Base-by-base conservation (phyloP, 2,329 filamentous ascomycete genomes). In the Ascocoryne sarcoides region DNA sequence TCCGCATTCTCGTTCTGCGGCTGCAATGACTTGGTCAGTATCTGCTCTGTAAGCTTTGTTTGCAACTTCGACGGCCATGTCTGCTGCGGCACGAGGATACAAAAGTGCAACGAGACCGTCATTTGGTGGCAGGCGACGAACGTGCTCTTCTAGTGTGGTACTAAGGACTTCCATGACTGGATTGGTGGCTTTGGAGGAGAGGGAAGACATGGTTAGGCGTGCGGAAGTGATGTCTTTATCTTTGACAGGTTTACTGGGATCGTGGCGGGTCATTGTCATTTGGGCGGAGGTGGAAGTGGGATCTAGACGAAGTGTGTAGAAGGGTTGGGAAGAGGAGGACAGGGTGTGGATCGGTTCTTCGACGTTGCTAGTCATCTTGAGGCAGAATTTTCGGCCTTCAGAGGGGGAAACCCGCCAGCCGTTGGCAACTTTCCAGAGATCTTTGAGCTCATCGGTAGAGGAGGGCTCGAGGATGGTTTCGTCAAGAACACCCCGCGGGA, bases 381-480 rank as follows among this genome's bases (percentile, higher is more conserved):
- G 62, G 56, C 74, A 78, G 60, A 71, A 82, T 17, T 70, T 68
- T 16, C 72, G 65, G 4, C 75, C 76, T 54, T 81, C 75, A 3
- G 69, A 68, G 1, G 67, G 58, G 0, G 76, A 71, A 2, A 79
- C 79, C 53, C 75, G 70, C 76, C 76, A 84, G 10, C 81, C 82
- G 55, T 84, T 84, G 44, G 75, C 68, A 0, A 78, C 77, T 51
- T 82, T 76, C 81, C 81, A 85, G 7, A 82, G 68, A 37, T 70
- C 69, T 48, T 74, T 74, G 26, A 84, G 69, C 46, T 83, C 71
- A 32, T 79, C 74, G 1, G 70, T 77, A 14, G 34, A 52, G 10
- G 56, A 59, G 17, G 57, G 50, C 37, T 57, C 56, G 10, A 56
- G 39, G 21, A 51, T 38, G 14, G 49, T 42, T 33, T 53, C 49